phyloP scores from a whole-genome alignment of 352 stramenopile species.

The Globisporangium barbulae region DNA sequence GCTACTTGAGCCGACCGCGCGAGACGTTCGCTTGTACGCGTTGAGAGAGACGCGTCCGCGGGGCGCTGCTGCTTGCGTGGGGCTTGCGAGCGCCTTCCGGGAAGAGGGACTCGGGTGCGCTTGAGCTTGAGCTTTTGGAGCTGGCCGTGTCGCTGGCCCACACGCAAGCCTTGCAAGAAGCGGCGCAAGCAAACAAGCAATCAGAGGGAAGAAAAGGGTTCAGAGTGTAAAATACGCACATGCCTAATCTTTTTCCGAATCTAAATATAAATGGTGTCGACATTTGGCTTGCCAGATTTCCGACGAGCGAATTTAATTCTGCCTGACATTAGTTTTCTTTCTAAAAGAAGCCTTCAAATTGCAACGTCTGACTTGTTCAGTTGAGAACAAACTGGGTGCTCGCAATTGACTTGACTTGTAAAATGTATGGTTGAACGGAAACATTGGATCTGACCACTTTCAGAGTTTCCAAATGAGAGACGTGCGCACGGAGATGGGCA shows the following conservation, averaged over 20 bases:
- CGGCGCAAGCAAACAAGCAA: constrained; percentile 2
- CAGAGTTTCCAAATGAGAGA: constrained; percentile 2
- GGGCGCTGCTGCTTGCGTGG: neutral
- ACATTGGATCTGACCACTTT: constrained; percentile 5
- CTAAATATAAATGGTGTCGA: too few relatives aligned
- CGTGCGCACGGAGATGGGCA: neutral
- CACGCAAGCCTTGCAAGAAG: neutral
- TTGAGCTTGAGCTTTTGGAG: constrained; percentile 14
- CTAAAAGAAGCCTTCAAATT: constrained; percentile 5
- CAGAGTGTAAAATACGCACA: too few relatives aligned
- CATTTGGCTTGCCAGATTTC: neutral
- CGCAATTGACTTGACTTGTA: neutral
- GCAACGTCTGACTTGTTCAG: neutral
- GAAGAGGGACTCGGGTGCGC: neutral
- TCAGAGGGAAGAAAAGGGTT: neutral
- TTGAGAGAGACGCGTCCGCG: neutral
- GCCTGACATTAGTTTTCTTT: neutral
- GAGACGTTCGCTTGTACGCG: neutral
- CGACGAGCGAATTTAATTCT: neutral
- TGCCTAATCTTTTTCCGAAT: too few relatives aligned
- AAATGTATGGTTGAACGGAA: constrained; percentile 7
- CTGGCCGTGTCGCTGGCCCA: constrained; percentile 10
- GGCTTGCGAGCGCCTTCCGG: constrained; percentile 5
- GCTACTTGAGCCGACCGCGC: neutral
- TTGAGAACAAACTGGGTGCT: neutral